These are phyloP conservation scores for Fusarium sarcochroum DNA, from an alignment of 2,329 filamentous ascomycete genomes.

Conservation along the genomic window DNA sequence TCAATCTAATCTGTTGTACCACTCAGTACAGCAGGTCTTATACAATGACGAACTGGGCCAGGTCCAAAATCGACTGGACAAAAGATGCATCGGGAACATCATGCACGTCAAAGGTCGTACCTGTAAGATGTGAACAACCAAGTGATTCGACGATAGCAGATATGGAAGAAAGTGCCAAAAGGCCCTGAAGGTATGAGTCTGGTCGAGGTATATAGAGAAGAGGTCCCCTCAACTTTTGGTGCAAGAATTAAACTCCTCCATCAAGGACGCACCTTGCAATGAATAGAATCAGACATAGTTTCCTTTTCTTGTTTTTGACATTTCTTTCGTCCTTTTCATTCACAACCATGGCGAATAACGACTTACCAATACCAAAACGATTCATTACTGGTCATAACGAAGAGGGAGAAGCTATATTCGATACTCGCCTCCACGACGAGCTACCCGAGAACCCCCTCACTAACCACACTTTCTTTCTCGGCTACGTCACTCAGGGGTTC, in stretches of 20 bases:
- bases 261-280: not conserved
- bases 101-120: not conserved
- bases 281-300: not conserved
- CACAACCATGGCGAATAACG: conserved; percentile 16
- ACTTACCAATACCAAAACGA: conserved; percentile 35
- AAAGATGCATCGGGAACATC: not conserved
- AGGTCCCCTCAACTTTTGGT: not conserved
- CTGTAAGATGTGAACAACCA: not conserved
- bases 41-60: not conserved
- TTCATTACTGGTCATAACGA: conserved; percentile 42
- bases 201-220: not conserved
- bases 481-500: conserved; percentile 32
- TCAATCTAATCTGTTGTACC: not conserved
- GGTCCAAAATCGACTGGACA: not conserved
- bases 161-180: too few species aligned
- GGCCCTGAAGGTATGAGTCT: not conserved
- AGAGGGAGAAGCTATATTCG: conserved; percentile 40
- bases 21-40: not conserved
- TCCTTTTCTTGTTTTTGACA: not conserved
- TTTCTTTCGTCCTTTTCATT: not conserved
- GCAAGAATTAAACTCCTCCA: not conserved
- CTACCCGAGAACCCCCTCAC: conserved; percentile 21
- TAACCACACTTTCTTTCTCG: conserved; percentile 39
- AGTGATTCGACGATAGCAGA: not conserved
- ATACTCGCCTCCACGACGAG: conserved; percentile 30